These are phyloP conservation scores for Phaeosphaeriaceae sp. DNA, from an alignment of 2,329 filamentous ascomycete genomes.

Conservation along the genomic window DNA sequence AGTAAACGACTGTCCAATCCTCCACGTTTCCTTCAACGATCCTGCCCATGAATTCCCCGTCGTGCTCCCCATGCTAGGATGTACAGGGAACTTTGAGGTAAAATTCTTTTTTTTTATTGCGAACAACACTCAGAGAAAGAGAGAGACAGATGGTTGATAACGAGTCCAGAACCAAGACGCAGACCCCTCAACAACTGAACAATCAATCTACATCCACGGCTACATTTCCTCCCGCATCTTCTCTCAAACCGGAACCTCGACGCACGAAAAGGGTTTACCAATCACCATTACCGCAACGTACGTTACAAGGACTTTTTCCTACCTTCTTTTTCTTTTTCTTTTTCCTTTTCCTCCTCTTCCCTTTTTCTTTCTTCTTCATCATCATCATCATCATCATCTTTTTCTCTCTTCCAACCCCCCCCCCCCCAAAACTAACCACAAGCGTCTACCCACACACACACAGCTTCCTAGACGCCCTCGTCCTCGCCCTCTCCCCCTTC, in stretches of 20 bases:
- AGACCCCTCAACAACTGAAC: conserved; percentile 60
- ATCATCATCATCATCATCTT: not conserved
- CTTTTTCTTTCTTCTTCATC: not conserved
- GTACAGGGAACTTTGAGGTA: conserved; percentile 48
- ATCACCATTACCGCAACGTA: conserved; percentile 38
- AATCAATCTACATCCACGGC: conserved; percentile 45
- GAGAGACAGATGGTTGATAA: too few species aligned
- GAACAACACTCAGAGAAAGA: too few species aligned
- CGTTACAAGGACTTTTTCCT: too few species aligned
- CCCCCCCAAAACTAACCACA: too few species aligned
- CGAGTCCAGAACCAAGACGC: conserved; percentile 50
- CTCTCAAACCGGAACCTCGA: not conserved
- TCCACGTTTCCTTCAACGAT: conserved; percentile 47
- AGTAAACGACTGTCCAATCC: conserved; percentile 38
- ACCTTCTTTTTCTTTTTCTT: not conserved
- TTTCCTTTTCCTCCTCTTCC: not conserved
- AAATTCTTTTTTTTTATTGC: too few species aligned
- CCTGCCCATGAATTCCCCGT: conserved; percentile 61
- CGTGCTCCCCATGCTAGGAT: conserved; percentile 49
- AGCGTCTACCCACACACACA: too few species aligned
- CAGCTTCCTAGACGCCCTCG: conserved; percentile 39
- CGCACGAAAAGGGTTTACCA: conserved; percentile 17
- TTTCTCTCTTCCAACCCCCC: too few species aligned
- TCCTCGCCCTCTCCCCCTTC: conserved; percentile 44
- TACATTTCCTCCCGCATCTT: conserved; percentile 67